A percentile compares a stretch with the other conserved stretches of the same genome.
Conservation (phyloP, 2,329 filamentous ascomycete genomes). For the Colletotrichum phormii region DNA sequence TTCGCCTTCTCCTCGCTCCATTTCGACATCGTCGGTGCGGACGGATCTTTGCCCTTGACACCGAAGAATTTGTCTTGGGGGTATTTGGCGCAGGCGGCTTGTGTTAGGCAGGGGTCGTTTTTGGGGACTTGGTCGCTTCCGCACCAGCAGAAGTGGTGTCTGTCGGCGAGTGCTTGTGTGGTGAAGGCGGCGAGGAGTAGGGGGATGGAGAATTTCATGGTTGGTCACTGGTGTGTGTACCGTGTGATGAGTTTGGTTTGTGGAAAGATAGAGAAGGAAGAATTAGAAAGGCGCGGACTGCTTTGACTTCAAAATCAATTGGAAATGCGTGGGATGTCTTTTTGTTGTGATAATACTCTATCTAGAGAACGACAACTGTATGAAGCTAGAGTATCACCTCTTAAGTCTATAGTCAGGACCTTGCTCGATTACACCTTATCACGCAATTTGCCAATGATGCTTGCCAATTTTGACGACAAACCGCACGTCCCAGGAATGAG, state of each 20-base stretch:
- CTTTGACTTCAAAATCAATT: not conserved
- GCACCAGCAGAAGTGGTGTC: constrained; percentile 24
- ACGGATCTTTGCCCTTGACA: not conserved
- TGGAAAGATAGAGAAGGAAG: no score
- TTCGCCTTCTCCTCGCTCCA: not conserved
- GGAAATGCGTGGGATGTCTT: not conserved
- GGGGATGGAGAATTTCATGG: not conserved
- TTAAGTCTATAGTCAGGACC: not conserved
- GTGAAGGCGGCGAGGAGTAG: not conserved
- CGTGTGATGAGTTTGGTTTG: no score
- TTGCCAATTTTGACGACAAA: not conserved
- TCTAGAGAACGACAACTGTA: not conserved
- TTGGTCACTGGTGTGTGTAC: no score
- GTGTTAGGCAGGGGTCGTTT: not conserved
- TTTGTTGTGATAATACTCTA: not conserved
- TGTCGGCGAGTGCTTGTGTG: not conserved
- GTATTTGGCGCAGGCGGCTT: constrained; percentile 8
- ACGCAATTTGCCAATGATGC: not conserved
- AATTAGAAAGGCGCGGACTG: not conserved
- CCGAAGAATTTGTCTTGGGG: constrained; percentile 11
- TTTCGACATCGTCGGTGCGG: constrained; percentile 8
- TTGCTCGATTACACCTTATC: not conserved
- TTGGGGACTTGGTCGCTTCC: not conserved
- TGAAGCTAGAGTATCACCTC: not conserved
- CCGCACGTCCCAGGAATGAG: not conserved